Conservation (phyloP, 2,329 filamentous ascomycete genomes). For the Sarocladium kiliense region DNA sequence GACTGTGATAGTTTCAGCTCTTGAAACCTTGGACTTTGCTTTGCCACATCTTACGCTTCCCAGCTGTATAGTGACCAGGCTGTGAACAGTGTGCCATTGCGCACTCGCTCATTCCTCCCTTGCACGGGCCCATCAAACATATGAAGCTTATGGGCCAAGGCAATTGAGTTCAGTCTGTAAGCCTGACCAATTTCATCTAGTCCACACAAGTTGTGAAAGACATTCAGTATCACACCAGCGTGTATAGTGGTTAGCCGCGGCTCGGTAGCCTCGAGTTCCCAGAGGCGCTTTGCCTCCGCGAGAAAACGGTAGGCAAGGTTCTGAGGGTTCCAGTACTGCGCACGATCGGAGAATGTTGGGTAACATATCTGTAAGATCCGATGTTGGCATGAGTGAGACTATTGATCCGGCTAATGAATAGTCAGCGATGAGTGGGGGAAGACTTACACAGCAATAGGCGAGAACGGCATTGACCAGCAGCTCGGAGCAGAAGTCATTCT, state of each 20-base stretch:
- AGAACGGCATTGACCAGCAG: no score
- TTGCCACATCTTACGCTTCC: constrained; percentile 26
- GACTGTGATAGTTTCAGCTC: no score
- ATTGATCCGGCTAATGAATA: neutral
- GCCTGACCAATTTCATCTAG: constrained; percentile 31
- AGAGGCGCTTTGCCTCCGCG: constrained; percentile 32
- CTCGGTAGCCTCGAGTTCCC: constrained; percentile 27
- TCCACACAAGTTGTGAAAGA: constrained; percentile 26
- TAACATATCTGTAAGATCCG: constrained; percentile 24
- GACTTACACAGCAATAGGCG: no score
- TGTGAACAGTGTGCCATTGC: constrained; percentile 19
- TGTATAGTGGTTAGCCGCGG: constrained; percentile 29
- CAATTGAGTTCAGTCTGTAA: constrained; percentile 25
- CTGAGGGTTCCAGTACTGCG: constrained; percentile 30
- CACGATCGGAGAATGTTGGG: constrained; percentile 19
- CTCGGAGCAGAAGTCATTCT: no score
- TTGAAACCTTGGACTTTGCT: no score
- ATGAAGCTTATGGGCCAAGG: constrained; percentile 25
- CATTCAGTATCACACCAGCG: constrained; percentile 26
- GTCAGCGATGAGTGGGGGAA: neutral
- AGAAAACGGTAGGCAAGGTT: constrained; percentile 30
- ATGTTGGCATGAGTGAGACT: constrained; percentile 1
- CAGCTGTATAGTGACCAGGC: constrained; percentile 31
- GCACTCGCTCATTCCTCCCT: constrained; percentile 14
- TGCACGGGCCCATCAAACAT: constrained; percentile 21